Percentiles rank a stretch among this genome's conserved stretches.
These are phyloP conservation scores for Graphilbum ipis-grandicollis DNA, from an alignment of 2,329 filamentous ascomycete genomes.

Conservation along the genomic window DNA sequence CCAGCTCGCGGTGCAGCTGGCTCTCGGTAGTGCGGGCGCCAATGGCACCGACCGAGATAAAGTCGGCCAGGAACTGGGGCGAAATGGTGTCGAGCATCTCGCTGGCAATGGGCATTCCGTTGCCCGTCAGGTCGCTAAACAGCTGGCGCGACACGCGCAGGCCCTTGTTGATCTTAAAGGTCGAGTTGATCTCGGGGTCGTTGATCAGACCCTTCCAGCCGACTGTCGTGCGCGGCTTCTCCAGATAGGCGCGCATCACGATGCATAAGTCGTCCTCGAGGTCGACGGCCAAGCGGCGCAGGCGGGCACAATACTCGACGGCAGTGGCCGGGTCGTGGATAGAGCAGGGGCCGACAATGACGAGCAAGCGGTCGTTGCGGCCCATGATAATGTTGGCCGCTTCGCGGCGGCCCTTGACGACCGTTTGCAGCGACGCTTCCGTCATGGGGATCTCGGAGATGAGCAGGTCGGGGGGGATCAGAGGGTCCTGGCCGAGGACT, in stretches of 20 bases:
- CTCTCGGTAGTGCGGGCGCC: constrained; percentile 93
- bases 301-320: constrained; percentile 68
- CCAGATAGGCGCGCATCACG: constrained; percentile 96
- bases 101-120: constrained; percentile 85
- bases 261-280: constrained; percentile 72
- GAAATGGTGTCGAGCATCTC: constrained; percentile 99
- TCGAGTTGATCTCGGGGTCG: constrained; percentile 93
- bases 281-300: constrained; percentile 63
- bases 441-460: constrained; percentile 68
- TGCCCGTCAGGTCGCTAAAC: constrained; percentile 74
- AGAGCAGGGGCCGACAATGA: constrained; percentile 89
- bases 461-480: constrained; percentile 78
- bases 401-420: constrained; percentile 52
- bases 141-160: constrained; percentile 81
- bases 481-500: constrained; percentile 89
- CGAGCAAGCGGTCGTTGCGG: constrained; percentile 71
- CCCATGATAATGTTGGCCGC: constrained; percentile 62
- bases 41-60: constrained; percentile 89
- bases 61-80: constrained; percentile 90
- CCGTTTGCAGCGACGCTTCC: constrained; percentile 43
- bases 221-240: constrained; percentile 95
- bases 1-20: constrained; percentile 89
- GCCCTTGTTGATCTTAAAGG: constrained; percentile 98
- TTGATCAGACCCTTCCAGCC: constrained; percentile 99
- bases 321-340: constrained; percentile 86